Evolutionary conservation across 805 yeast species (phyloP).

Genomic region (Wickerhamomyces ciferrii): DNA sequence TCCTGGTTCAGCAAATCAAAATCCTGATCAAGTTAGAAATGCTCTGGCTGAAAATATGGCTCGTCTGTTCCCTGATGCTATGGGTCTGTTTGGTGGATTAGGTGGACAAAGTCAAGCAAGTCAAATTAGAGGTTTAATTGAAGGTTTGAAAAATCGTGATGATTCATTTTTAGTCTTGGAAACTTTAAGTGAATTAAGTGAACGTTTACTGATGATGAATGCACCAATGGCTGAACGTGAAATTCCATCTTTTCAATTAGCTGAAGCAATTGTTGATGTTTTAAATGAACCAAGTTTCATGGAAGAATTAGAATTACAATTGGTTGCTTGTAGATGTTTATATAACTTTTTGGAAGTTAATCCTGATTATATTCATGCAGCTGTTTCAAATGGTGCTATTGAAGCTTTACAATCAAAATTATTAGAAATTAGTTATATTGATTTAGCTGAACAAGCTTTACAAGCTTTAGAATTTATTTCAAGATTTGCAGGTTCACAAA

Average conservation of each 20-base stretch:
- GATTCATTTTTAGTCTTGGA: slow-evolving; percentile 62
- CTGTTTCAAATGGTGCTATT: slow-evolving; percentile 62
- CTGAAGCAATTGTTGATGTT: slow-evolving; percentile 49
- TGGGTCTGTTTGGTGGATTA: slow-evolving; percentile 26
- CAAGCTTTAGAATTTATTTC: slow-evolving; percentile 70
- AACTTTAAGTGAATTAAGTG: slow-evolving; percentile 59
- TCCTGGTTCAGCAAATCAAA: background rate
- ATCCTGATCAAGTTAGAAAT: background rate
- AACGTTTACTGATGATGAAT: slow-evolving; percentile 63
- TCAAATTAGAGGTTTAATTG: slow-evolving; percentile 19
- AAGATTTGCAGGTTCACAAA: slow-evolving; percentile 39
- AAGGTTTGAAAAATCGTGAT: slow-evolving; percentile 23
- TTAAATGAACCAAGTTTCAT: slow-evolving; percentile 51
- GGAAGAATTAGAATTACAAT: slow-evolving; percentile 72
- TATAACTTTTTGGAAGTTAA: slow-evolving; percentile 76
- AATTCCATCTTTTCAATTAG: slow-evolving; percentile 54
- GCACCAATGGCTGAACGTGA: slow-evolving; percentile 54
- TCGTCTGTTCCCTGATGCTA: slow-evolving; percentile 33
- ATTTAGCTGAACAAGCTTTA: slow-evolving; percentile 86
- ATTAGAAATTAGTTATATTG: slow-evolving; percentile 75
- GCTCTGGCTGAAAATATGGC: slow-evolving; percentile 23
- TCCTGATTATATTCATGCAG: slow-evolving; percentile 54
- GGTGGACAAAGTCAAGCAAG: slow-evolving; percentile 10
- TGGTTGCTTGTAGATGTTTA: slow-evolving; percentile 79
- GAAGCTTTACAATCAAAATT: slow-evolving; percentile 62